A percentile compares a stretch with the other conserved stretches of the same genome.
These are phyloP conservation scores for Rhodosporidiobolus sp. DNA, from an alignment of 768 basidiomycete species.

Conservation along the genomic window DNA sequence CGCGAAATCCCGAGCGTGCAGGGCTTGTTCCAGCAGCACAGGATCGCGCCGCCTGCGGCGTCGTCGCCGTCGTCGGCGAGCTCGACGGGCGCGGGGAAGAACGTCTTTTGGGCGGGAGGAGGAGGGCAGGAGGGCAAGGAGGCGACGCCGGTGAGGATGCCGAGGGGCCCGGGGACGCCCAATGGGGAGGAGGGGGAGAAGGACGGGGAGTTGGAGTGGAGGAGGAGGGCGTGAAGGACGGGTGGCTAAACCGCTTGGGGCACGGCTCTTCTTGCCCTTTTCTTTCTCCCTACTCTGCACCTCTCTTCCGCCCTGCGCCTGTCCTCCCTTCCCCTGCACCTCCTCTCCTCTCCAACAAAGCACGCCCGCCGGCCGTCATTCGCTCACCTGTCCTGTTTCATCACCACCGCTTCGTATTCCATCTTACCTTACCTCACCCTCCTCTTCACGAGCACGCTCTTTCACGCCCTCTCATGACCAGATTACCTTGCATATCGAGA, in stretches of 20 bases:
- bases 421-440: no score
- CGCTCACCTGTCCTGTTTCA: no score
- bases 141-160: not conserved
- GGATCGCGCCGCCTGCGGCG: not conserved
- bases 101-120: not conserved
- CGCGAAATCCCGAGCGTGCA: conserved; percentile 16
- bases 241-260: no score
- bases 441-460: not conserved
- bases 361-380: not conserved
- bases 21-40: conserved; percentile 18
- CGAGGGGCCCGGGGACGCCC: not conserved
- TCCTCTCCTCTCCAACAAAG: not conserved
- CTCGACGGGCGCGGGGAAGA: not conserved
- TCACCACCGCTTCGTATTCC: no score
- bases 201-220: not conserved
- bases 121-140: not conserved
- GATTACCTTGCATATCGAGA: not conserved
- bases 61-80: conserved; percentile 7
- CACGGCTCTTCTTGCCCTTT: no score
- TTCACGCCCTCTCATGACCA: no score
- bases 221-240: not conserved
- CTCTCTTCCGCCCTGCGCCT: no score
- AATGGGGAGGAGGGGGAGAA: not conserved
- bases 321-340: not conserved
- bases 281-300: no score